Base-by-base conservation (phyloP, 2,329 filamentous ascomycete species). In the Leptographium radiaticola region DNA sequence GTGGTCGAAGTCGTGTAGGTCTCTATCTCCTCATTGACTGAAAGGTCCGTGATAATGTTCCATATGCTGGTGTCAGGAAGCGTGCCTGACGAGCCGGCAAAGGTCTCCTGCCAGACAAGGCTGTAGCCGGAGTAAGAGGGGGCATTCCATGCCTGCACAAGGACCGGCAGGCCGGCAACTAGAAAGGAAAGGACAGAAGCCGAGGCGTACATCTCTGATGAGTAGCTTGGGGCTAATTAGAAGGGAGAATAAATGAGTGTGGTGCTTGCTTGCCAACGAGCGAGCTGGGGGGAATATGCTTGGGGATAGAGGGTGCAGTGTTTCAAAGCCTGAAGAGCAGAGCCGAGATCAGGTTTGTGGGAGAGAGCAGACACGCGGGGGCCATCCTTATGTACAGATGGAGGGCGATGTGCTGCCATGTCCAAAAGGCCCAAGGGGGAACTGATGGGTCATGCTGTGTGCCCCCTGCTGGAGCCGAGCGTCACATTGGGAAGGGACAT, bases 21-120 rank as follows among this genome's bases (percentile, higher is more conserved):
- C 62, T 81, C 67, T 15, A 72, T 59, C 60, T 80, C 76, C 59
- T 73, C 69, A 69, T 80, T 80, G 56, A 83, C 77, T 64, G 81
- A 83, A 63, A 83, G 75, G 58, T 79, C 71, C 52, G 75, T 77
- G 59, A 76, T 72, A 31, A 56, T 55, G 56, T 71, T 66, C 75
- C 75, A 78, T 48, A 64, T 64, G 51, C 31, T 58, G 5, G 57
- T 49, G 60, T 67, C 63, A 4, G 73, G 69, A 0, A 61, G 55
- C 1, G 62, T 56, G 42, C 69, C 69, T 16, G 62, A 58, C 1
- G 50, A 38, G 8, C 75, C 75, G 1, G 51, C 34, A 53, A 77
- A 78, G 18, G 56, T 59, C 31, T 76, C 73, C 6, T 68, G 63
- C 72, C 72, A 78, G 45, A 72, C 49, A 7, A 65, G 61, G 25